These are phyloP conservation scores for Bathelium albidoporum DNA, from an alignment of 495 filamentous ascomycete species.

Conservation along the genomic window DNA sequence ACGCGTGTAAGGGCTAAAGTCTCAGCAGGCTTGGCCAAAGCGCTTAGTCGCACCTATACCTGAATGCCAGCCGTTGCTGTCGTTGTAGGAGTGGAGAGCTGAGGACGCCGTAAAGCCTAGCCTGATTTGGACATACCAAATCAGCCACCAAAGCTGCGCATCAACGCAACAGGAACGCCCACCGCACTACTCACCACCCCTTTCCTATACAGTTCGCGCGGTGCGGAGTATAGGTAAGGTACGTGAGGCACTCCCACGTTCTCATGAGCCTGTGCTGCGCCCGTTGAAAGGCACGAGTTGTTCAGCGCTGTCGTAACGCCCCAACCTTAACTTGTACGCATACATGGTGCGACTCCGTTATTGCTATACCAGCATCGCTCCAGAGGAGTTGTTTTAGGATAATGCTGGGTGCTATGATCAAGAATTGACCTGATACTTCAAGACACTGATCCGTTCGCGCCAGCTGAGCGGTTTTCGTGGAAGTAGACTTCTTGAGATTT, in stretches of 20 bases:
- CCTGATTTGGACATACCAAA: neutral
- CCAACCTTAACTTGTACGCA: too few relatives aligned
- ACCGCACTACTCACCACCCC: too few relatives aligned
- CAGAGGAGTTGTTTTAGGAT: too few relatives aligned
- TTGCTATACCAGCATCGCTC: too few relatives aligned
- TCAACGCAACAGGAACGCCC: too few relatives aligned
- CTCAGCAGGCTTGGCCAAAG: neutral
- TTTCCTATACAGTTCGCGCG: too few relatives aligned
- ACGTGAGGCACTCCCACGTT: neutral
- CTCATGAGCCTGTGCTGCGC: neutral
- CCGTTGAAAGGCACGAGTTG: neutral
- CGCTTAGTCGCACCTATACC: neutral
- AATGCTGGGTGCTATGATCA: too few relatives aligned
- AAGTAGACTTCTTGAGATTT: too few relatives aligned
- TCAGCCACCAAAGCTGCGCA: neutral
- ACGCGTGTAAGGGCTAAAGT: neutral
- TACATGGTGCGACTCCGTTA: too few relatives aligned
- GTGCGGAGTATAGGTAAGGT: too few relatives aligned
- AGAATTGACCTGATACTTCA: neutral
- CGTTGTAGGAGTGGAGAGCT: neutral
- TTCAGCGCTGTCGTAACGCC: neutral
- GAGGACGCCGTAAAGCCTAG: neutral
- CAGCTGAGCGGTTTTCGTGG: too few relatives aligned
- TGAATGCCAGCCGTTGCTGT: neutral
- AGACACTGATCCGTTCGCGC: too few relatives aligned